Base-by-base conservation (phyloP, 305 asterid species). In the Fraxinus platypoda region DNA sequence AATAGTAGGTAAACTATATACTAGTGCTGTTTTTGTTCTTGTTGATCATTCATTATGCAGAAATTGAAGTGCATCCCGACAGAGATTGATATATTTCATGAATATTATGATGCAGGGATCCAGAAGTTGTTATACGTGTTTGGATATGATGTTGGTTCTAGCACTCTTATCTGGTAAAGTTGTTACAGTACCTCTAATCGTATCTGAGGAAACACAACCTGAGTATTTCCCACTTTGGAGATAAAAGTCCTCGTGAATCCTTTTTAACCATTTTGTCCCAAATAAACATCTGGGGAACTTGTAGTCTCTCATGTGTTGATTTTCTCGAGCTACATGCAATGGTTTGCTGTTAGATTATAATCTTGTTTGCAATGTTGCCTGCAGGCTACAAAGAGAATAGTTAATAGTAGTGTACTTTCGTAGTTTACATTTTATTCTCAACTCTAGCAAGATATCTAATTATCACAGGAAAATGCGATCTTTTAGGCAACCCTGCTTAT, bases 1-100 rank as follows among this genome's bases (percentile, higher is more conserved):
- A 88, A 84, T 81, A 86, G 81, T 66, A 66, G 80, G 21, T n/a
- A 77, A 28, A 17, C 31, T 23, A 7, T 59, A 21, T 28, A 26
- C 21, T 28, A 28, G 8, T 68, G 33, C 15, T 13, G 4, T 7
- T 23, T 64, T 30, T 12, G n/a, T 68, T 26, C 74, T 13, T 28
- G 26, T 28, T 30, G 19, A 28, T 68, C 38, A 11, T 68, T 28
- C 21, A 26, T 4, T 26, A 11, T 66, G 12, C 4, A 8, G 74
- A 66, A 23, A 9, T 66, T 25, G 74, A 66, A 66, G 34, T 68
- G 35, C 19, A 68, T 68, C 9, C 21, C 74, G 8, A 3, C 37
- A 19, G 21, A 28, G 35, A 68, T 28, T 68, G 37, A 64, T 28
- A 28, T 11, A 12, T 15, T 28, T 30, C 21, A 66, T 66, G 11